Base-by-base conservation (phyloP, 129 eudicot species). In the Sambucus nigra region DNA sequence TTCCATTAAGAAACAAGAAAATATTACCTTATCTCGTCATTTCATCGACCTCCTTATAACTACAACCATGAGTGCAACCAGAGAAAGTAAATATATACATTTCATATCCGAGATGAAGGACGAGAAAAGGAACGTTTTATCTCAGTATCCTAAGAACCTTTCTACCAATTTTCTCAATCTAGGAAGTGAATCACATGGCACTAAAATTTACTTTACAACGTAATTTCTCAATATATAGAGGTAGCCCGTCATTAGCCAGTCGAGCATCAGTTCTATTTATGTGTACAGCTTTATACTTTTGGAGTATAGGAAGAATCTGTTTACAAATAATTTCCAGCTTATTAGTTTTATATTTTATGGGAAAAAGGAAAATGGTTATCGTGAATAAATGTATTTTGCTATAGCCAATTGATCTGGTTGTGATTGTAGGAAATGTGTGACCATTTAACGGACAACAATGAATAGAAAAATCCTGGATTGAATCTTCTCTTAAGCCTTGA, bases 21-120 rank as follows among this genome's bases (percentile, higher is more conserved):
- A n/a, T n/a, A n/a, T n/a, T n/a, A n/a, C n/a, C n/a, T n/a, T n/a
- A n/a, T 63, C 80, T 71, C 6, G 94, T 81, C 75, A 88, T 69
- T 49, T 88, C 97, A 16, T 84, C 95, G 29, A 78, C 85, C 69
- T 88, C 97, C 40, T 80, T 93, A 23, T 66, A 51, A 10, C 63
- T 76, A 71, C 93, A 84, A 38, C 97, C 97, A 67, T 88, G 95
- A 14, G 87, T 84, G 66, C 97, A 88, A 25, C 97, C 97, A 65
- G 97, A 89, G 67, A 89, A 89, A 31, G 97, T 95, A 26, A 89
- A 70, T 95, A 89, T 89, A 54, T 89, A 95, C 95, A 84, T 89
- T 70, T 89, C 97, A 25, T 84, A 89, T 71, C 97, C 67, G 47
- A 89, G 94, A 59, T 89, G 97, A 61, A 89, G 95, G 33, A 89